A percentile compares a stretch with the other conserved stretches of the same genome.
These are phyloP conservation scores for Wallacemonas rigidus DNA, from an alignment of 208 protist genomes.

Conservation along the genomic window DNA sequence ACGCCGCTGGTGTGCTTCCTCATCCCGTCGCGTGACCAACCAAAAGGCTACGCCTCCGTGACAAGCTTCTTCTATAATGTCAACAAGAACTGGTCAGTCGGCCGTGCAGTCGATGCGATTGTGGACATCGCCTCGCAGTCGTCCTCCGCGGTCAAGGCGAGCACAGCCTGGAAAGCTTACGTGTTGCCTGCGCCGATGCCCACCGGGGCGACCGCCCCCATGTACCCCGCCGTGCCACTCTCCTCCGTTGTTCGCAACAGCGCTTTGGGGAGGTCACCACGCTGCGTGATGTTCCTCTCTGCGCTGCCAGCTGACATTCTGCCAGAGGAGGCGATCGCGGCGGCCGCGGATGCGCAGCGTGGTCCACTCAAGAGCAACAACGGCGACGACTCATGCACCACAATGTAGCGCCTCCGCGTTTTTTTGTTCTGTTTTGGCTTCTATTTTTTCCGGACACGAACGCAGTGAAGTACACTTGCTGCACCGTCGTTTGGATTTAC, in stretches of 20 bases:
- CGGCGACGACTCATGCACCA: neutral
- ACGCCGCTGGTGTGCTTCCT: slow-evolving; percentile 64
- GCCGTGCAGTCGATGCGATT: slow-evolving; percentile 62
- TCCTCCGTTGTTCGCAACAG: slow-evolving; percentile 48
- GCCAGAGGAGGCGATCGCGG: slow-evolving; percentile 34
- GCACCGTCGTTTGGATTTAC: too few species aligned
- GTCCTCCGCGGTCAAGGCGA: slow-evolving; percentile 31
- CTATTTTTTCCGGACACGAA: too few species aligned
- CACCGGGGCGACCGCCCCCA: slow-evolving; percentile 23
- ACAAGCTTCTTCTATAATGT: slow-evolving; percentile 77
- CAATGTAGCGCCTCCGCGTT: slow-evolving; percentile 15
- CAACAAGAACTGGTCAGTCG: slow-evolving; percentile 52
- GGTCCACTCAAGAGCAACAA: neutral
- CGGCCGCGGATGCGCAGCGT: slow-evolving; percentile 26
- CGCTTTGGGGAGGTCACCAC: slow-evolving; percentile 15
- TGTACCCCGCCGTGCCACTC: slow-evolving; percentile 51
- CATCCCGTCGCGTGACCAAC: slow-evolving; percentile 5
- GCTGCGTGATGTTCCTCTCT: slow-evolving; percentile 22
- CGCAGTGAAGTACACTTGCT: too few species aligned
- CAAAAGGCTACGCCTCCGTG: slow-evolving; percentile 23
- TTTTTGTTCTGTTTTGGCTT: too few species aligned
- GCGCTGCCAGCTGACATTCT: neutral
- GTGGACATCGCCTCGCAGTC: slow-evolving; percentile 52
- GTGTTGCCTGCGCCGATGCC: slow-evolving; percentile 45
- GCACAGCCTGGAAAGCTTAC: slow-evolving; percentile 49